Evolutionary conservation across 1,284 basidiomycete genomes (phyloP).

Genomic region (Phaffia rhodozyma): DNA sequence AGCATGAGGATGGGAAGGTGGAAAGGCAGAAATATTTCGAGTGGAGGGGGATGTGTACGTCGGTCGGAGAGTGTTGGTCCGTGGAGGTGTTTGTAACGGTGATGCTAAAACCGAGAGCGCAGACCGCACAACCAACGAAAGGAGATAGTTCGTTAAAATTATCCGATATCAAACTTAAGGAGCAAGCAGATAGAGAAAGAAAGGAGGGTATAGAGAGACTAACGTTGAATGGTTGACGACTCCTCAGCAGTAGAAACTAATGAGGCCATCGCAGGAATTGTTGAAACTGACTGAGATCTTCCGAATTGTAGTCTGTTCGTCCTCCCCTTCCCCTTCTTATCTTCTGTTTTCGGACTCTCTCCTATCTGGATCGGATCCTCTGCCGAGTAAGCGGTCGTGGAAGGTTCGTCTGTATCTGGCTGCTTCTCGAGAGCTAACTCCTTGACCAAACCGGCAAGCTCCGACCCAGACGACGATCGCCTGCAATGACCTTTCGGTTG

Average conservation of each 20-base stretch:
- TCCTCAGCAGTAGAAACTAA: slow-evolving; percentile 4
- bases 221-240: slow-evolving; percentile 21
- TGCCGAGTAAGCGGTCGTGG: too few species aligned
- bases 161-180: background rate
- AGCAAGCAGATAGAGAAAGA: background rate
- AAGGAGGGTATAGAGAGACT: background rate
- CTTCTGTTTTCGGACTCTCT: background rate
- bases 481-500: background rate
- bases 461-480: slow-evolving; percentile 1
- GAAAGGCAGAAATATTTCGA: slow-evolving; percentile 22
- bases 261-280: background rate
- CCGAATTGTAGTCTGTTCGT: background rate
- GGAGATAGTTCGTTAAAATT: too few species aligned
- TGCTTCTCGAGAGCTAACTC: background rate
- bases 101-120: background rate
- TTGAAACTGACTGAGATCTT: slow-evolving; percentile 8
- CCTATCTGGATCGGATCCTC: background rate
- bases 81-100: slow-evolving; percentile 21
- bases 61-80: slow-evolving; percentile 26
- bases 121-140: too few species aligned
- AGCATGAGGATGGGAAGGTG: slow-evolving; percentile 31
- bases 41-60: background rate
- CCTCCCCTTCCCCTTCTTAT: slow-evolving; percentile 5
- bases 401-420: background rate
- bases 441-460: background rate